Conservation (phyloP, 768 basidiomycete species). For the Lanmaoa rubissima region DNA sequence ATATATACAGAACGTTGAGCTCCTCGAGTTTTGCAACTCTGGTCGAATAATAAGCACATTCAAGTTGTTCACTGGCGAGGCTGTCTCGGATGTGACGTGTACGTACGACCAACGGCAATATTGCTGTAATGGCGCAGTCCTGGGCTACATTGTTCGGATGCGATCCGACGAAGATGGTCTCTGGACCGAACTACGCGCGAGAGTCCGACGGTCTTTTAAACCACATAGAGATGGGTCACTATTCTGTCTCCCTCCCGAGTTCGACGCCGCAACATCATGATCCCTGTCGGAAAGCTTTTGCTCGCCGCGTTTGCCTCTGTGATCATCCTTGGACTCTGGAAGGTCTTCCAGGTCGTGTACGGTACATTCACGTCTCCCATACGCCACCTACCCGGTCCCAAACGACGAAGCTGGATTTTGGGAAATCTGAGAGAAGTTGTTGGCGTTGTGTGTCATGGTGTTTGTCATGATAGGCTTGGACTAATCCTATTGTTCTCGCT, state of each 20-base stretch:
- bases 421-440: slow-evolving; percentile 50
- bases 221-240: too few relatives aligned
- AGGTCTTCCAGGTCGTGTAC: slow-evolving; percentile 26
- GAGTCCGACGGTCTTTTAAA: too few relatives aligned
- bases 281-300: not conserved
- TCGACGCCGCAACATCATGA: slow-evolving; percentile 6
- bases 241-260: not conserved
- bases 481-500: not conserved
- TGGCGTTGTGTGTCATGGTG: slow-evolving; percentile 33
- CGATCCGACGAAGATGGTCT: too few relatives aligned
- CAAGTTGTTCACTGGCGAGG: too few relatives aligned
- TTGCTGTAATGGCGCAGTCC: too few relatives aligned
- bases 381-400: slow-evolving; percentile 44
- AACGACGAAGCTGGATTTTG: slow-evolving; percentile 42
- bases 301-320: slow-evolving; percentile 1
- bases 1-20: too few relatives aligned
- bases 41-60: too few relatives aligned
- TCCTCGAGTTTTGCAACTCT: too few relatives aligned
- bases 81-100: too few relatives aligned
- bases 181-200: too few relatives aligned
- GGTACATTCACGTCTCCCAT: slow-evolving; percentile 42
- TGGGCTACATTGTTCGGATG: too few relatives aligned
- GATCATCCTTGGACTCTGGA: slow-evolving; percentile 4
- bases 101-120: too few relatives aligned
- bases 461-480: not conserved